Conservation (phyloP, 2,329 filamentous ascomycete species). For the Penicillium janthinellum region DNA sequence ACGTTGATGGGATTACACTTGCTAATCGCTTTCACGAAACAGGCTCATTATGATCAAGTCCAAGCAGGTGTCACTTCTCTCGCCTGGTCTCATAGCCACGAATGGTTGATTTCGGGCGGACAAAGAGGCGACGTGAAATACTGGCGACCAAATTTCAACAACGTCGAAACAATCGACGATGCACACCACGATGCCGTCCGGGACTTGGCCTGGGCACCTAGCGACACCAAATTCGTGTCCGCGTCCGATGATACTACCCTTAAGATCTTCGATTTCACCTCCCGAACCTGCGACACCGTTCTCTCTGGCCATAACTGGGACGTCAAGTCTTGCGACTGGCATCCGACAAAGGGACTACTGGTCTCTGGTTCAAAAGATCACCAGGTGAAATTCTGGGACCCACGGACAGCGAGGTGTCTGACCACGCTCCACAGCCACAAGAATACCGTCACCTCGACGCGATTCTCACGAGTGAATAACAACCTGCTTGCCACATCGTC, state of each 20-base stretch:
- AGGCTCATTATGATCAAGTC: conserved; percentile 71
- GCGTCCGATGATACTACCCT: conserved; percentile 91
- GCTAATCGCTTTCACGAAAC: conserved; percentile 6
- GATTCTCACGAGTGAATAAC: conserved; percentile 84
- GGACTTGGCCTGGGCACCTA: conserved; percentile 90
- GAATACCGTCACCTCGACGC: conserved; percentile 90
- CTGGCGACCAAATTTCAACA: conserved; percentile 99
- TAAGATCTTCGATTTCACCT: conserved; percentile 95
- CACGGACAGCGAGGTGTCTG: conserved; percentile 83
- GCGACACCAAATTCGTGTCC: conserved; percentile 93
- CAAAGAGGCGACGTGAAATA: conserved; percentile 97
- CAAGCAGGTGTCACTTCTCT: conserved; percentile 49
- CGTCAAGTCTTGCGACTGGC: conserved; percentile 96
- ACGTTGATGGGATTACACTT: not conserved
- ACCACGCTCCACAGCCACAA: conserved; percentile 97
- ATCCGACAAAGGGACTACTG: conserved; percentile 88
- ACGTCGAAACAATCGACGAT: conserved; percentile 84
- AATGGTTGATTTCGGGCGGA: conserved; percentile 95
- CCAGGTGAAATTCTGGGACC: conserved; percentile 96
- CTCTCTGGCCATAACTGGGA: conserved; percentile 97
- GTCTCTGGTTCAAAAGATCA: conserved; percentile 98
- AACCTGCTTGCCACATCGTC: conserved; percentile 88
- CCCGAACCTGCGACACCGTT: conserved; percentile 77
- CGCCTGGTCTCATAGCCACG: conserved; percentile 86
- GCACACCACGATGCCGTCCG: conserved; percentile 88